phyloP scores from a whole-genome alignment of 805 yeast genomes.

The Pichia paraexigua region DNA sequence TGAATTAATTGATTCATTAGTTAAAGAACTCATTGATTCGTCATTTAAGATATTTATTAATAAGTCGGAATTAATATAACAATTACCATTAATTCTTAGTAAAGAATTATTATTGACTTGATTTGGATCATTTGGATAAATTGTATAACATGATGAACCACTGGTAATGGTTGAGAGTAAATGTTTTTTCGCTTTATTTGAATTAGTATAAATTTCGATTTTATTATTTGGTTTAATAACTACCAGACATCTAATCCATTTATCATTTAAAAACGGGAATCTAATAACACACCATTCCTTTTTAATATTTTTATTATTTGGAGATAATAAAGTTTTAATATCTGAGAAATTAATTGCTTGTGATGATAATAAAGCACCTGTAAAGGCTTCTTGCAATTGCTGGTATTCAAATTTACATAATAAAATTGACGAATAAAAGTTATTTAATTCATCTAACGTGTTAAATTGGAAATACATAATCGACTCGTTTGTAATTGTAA shows the following conservation, averaged over 20 bases:
- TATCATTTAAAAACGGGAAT: constrained; percentile 48
- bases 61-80: constrained; percentile 36
- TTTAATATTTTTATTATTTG: constrained; percentile 37
- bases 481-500: constrained; percentile 22
- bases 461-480: constrained; percentile 20
- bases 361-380: constrained; percentile 54
- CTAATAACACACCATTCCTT: constrained; percentile 59
- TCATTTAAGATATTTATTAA: constrained; percentile 9
- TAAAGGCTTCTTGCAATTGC: constrained; percentile 52
- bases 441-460: constrained; percentile 21
- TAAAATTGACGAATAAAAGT: constrained; percentile 38
- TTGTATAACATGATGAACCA: constrained; percentile 41
- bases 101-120: constrained; percentile 52
- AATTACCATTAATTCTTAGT: constrained; percentile 48
- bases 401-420: constrained; percentile 51
- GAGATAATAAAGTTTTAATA: constrained; percentile 48
- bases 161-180: constrained; percentile 42
- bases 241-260: constrained; percentile 51
- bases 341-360: constrained; percentile 52
- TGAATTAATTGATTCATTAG: constrained; percentile 1
- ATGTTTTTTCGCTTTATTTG: constrained; percentile 41
- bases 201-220: constrained; percentile 44
- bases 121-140: constrained; percentile 49
- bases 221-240: constrained; percentile 41
- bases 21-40: constrained; percentile 20